Percentiles rank a stretch among this genome's conserved stretches.
Conservation (phyloP, 441 rosid genomes). For the Capsella rubella region DNA sequence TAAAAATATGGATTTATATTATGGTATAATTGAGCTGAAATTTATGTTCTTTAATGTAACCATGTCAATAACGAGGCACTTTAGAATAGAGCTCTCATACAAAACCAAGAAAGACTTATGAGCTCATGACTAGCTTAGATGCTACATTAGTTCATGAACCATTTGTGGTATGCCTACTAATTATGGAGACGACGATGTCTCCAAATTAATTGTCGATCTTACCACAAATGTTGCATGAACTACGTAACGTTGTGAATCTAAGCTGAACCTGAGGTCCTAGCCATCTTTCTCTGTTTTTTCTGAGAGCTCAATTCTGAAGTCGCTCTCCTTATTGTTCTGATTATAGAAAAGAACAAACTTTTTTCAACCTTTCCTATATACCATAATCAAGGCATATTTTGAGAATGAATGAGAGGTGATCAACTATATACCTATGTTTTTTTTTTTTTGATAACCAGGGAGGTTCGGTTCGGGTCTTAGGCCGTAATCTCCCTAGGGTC, state of each 20-base stretch:
- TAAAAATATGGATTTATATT: too few relatives aligned
- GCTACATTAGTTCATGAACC: too few relatives aligned
- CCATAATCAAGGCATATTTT: not conserved
- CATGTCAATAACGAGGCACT: too few relatives aligned
- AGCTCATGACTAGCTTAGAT: too few relatives aligned
- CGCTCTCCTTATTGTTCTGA: conserved; percentile 53
- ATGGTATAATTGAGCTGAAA: too few relatives aligned
- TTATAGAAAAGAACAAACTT: not conserved
- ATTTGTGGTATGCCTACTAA: too few relatives aligned
- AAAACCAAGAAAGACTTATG: too few relatives aligned
- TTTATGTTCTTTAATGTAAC: too few relatives aligned
- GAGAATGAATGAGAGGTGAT: not conserved
- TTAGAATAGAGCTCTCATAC: too few relatives aligned
- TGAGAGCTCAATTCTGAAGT: conserved; percentile 46
- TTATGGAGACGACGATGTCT: not conserved
- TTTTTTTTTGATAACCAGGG: too few relatives aligned
- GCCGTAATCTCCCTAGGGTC: too few relatives aligned
- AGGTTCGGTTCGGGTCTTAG: too few relatives aligned
- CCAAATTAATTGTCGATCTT: conserved; percentile 38
- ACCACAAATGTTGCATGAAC: conserved; percentile 50
- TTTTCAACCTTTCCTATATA: not conserved
- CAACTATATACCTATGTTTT: not conserved
- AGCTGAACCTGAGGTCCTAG: conserved; percentile 47
- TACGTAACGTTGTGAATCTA: conserved; percentile 37
- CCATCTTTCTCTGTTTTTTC: conserved; percentile 49